Conservation (phyloP, 306 rosid genomes). For the Cicer bijugum region DNA sequence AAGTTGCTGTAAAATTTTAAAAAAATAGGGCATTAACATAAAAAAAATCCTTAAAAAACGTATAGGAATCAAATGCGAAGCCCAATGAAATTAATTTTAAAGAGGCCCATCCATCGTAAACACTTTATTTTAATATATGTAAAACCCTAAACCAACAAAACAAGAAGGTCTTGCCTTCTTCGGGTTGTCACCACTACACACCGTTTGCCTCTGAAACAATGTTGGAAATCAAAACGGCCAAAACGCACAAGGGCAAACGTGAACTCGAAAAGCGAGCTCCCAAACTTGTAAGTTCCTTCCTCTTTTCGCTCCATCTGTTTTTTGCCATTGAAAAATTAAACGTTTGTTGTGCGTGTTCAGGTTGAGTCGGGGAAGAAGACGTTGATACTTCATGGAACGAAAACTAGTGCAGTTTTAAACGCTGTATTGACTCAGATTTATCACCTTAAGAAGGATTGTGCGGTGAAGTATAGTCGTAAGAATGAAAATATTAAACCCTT, state of each 20-base stretch:
- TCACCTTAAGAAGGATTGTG: conserved; percentile 68
- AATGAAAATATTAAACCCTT: conserved; percentile 82
- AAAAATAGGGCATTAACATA: too few species aligned
- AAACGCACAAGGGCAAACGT: conserved; percentile 59
- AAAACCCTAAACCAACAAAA: too few species aligned
- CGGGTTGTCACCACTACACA: too few species aligned
- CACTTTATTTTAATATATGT: too few species aligned
- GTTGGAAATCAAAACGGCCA: conserved; percentile 64
- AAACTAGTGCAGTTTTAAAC: conserved; percentile 69
- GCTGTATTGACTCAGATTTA: conserved; percentile 65
- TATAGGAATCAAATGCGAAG: too few species aligned
- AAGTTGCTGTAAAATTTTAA: too few species aligned
- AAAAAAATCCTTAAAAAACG: too few species aligned
- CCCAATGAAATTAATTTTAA: too few species aligned
- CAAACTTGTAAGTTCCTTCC: conserved; percentile 58
- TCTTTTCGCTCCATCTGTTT: background rate
- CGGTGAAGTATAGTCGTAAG: conserved; percentile 74
- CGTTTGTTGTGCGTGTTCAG: conserved; percentile 45
- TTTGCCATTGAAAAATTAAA: background rate
- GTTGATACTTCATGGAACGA: conserved; percentile 81
- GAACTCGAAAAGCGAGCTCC: conserved; percentile 91
- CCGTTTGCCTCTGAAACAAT: background rate
- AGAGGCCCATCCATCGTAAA: too few species aligned
- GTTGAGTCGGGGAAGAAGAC: conserved; percentile 91
- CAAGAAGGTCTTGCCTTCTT: too few species aligned